Conservation (phyloP, 108 stramenopile species). For the Cylindrotheca fusiformis region DNA sequence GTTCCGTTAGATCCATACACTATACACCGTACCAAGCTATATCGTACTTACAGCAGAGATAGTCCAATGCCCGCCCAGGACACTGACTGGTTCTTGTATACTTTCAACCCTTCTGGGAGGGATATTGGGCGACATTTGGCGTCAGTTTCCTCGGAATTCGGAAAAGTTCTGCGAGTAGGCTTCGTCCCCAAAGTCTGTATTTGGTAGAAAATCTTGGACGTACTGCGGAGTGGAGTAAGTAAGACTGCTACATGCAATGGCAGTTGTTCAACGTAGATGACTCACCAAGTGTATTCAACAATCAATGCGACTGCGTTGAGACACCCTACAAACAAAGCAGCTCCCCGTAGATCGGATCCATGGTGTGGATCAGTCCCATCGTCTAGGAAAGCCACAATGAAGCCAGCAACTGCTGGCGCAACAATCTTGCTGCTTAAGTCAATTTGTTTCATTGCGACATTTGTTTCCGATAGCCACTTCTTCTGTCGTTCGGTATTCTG, state of each 20-base stretch:
- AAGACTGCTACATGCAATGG: too few relatives aligned
- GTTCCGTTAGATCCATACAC: too few relatives aligned
- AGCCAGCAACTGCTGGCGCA: slow-evolving; percentile 49
- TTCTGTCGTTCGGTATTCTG: slow-evolving; percentile 16
- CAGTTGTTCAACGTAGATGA: too few relatives aligned
- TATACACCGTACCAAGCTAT: slow-evolving; percentile 7
- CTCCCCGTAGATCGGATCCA: slow-evolving; percentile 28
- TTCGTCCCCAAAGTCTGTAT: slow-evolving; percentile 13
- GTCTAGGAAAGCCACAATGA: slow-evolving; percentile 29
- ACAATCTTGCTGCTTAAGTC: slow-evolving; percentile 55
- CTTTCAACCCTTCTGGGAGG: slow-evolving; percentile 22
- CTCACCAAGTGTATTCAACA: slow-evolving; percentile 46
- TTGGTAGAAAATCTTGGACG: slow-evolving; percentile 25
- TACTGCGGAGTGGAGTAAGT: neutral
- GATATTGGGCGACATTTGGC: neutral
- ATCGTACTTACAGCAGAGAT: slow-evolving; percentile 35
- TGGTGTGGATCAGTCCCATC: slow-evolving; percentile 20
- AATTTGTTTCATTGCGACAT: slow-evolving; percentile 64
- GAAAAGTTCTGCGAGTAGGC: neutral
- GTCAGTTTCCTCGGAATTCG: neutral
- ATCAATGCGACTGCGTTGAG: slow-evolving; percentile 43
- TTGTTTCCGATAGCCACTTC: slow-evolving; percentile 52
- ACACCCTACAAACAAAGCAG: slow-evolving; percentile 44
- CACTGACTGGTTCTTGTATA: slow-evolving; percentile 41
- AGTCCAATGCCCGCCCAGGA: slow-evolving; percentile 49